Conservation (phyloP, 768 basidiomycete species). For the Sistotremastrum niveocremeum region DNA sequence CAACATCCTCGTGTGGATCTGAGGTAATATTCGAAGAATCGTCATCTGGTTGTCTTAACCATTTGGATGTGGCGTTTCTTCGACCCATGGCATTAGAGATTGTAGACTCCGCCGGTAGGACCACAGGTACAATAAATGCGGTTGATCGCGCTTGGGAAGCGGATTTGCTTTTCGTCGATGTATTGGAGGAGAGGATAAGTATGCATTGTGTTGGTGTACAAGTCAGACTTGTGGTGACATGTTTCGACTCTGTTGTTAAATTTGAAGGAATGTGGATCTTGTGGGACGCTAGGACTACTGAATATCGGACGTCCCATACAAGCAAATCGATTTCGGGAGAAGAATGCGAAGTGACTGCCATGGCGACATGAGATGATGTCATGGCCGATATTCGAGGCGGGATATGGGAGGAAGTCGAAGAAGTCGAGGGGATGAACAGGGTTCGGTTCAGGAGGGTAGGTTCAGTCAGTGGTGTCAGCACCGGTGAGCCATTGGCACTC, state of each 20-base stretch:
- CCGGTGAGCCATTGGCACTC: constrained; percentile 12
- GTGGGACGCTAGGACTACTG: constrained; percentile 5
- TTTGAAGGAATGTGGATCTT: constrained; percentile 1
- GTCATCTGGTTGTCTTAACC: constrained; percentile 22
- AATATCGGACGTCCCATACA: constrained; percentile 8
- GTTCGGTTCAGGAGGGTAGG: constrained; percentile 12
- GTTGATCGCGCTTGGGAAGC: constrained; percentile 28
- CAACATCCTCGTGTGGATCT: background rate
- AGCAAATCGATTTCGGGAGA: constrained; percentile 3
- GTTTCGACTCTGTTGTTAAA: constrained; percentile 1
- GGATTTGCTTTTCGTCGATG: constrained; percentile 6
- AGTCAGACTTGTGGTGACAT: constrained; percentile 20
- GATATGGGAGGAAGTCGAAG: constrained; percentile 10
- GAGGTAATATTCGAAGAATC: background rate
- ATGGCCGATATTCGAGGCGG: constrained; percentile 12
- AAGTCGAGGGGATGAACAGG: constrained; percentile 17
- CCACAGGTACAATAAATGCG: constrained; percentile 46
- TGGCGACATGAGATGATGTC: no score
- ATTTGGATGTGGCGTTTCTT: constrained; percentile 27
- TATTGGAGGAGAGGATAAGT: constrained; percentile 32
- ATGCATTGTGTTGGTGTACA: constrained; percentile 35
- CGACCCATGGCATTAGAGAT: constrained; percentile 53
- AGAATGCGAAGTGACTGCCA: no score
- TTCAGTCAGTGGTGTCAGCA: constrained; percentile 12
- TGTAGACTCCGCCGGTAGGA: constrained; percentile 39